Evolutionary conservation across 2,329 filamentous ascomycete genomes (phyloP).

Genomic region (Fusarium sp.): DNA sequence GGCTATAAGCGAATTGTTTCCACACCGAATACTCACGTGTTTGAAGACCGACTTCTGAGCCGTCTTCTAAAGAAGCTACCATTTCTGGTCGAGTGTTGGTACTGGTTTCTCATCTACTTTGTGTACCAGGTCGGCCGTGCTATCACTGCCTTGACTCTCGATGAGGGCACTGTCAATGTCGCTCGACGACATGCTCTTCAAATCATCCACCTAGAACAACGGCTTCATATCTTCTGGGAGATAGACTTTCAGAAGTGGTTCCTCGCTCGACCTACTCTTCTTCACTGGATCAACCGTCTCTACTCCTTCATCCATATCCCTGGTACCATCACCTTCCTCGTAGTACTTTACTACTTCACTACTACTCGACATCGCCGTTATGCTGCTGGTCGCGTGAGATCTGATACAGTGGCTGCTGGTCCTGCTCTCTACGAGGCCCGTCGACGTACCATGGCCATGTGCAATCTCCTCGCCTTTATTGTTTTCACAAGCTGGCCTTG

Average conservation of each 20-base stretch:
- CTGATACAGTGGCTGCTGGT: slow-evolving; percentile 54
- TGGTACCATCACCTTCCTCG: slow-evolving; percentile 76
- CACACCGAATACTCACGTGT: slow-evolving; percentile 51
- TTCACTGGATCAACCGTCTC: slow-evolving; percentile 77
- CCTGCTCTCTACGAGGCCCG: slow-evolving; percentile 66
- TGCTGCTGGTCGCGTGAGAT: slow-evolving; percentile 44
- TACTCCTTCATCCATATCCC: slow-evolving; percentile 86
- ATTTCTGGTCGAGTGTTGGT: slow-evolving; percentile 81
- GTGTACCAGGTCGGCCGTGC: slow-evolving; percentile 81
- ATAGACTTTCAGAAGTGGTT: slow-evolving; percentile 69
- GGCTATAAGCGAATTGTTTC: slow-evolving; percentile 49
- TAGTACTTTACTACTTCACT: slow-evolving; percentile 76
- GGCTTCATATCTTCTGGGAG: slow-evolving; percentile 74
- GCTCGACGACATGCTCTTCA: slow-evolving; percentile 77
- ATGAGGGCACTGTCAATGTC: slow-evolving; percentile 75
- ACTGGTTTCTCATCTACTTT: slow-evolving; percentile 83
- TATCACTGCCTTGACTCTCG: slow-evolving; percentile 76
- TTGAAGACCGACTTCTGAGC: slow-evolving; percentile 50
- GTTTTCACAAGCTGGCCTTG: slow-evolving; percentile 74
- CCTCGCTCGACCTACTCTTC: slow-evolving; percentile 63
- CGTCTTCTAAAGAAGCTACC: slow-evolving; percentile 75
- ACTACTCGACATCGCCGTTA: slow-evolving; percentile 67
- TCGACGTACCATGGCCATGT: slow-evolving; percentile 71
- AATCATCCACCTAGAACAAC: slow-evolving; percentile 74
- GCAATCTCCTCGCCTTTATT: slow-evolving; percentile 70